Conservation (phyloP, 352 stramenopile genomes). For the Elongisporangium prolatum region DNA sequence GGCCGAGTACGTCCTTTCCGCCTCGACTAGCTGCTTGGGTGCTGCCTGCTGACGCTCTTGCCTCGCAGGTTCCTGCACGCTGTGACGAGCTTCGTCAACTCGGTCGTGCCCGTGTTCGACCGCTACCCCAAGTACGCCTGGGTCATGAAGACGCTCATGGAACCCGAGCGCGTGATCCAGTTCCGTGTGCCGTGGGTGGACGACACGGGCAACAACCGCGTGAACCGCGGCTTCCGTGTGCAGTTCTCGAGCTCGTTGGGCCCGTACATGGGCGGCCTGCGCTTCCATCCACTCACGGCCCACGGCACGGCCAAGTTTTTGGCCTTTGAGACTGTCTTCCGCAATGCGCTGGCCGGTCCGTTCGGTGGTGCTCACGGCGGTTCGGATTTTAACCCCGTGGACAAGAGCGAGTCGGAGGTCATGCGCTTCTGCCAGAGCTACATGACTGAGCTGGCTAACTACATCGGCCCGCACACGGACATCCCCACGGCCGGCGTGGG, state of each 20-base stretch:
- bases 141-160: constrained; percentile 93
- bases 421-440: constrained; percentile 98
- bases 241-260: constrained; percentile 92
- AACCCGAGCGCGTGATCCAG: constrained; percentile 93
- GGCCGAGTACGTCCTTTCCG: constrained; percentile 13
- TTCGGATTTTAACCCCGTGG: constrained; percentile 96
- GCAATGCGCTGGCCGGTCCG: constrained; percentile 89
- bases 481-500: constrained; percentile 94
- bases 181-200: constrained; percentile 98
- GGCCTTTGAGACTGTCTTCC: constrained; percentile 95
- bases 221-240: constrained; percentile 96
- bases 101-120: constrained; percentile 82
- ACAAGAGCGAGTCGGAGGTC: constrained; percentile 97
- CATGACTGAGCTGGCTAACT: constrained; percentile 98
- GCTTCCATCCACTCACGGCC: constrained; percentile 92
- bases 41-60: neutral
- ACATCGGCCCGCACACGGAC: constrained; percentile 96
- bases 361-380: constrained; percentile 85
- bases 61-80: constrained; percentile 53
- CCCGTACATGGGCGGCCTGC: constrained; percentile 95
- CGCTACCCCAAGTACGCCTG: constrained; percentile 88
- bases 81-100: constrained; percentile 77
- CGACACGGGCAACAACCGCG: constrained; percentile 91
- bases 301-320: constrained; percentile 88
- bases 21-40: constrained; percentile 1